These are phyloP conservation scores for Cylindricascospora bacillispora DNA, from an alignment of 1,139 yeast genomes.

Conservation along the genomic window DNA sequence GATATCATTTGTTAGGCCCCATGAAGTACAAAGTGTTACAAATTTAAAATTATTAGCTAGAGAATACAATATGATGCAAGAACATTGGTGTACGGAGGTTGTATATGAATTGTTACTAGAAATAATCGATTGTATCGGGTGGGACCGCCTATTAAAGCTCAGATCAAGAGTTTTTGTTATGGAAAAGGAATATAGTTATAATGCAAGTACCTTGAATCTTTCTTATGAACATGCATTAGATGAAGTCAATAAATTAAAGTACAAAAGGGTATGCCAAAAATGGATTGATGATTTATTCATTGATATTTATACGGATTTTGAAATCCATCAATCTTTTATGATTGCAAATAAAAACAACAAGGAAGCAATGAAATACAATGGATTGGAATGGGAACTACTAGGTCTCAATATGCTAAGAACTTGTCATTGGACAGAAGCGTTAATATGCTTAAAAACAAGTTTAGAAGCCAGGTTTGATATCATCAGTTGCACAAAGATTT, in stretches of 20 bases:
- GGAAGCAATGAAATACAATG: slow-evolving; percentile 37
- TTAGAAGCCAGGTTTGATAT: slow-evolving; percentile 59
- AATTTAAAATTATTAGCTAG: slow-evolving; percentile 58
- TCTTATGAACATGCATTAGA: slow-evolving; percentile 1
- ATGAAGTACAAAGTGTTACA: slow-evolving; percentile 33
- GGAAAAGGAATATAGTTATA: slow-evolving; percentile 94
- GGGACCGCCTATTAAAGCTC: slow-evolving; percentile 67
- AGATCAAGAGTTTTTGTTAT: slow-evolving; percentile 82
- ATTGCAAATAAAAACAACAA: slow-evolving; percentile 59
- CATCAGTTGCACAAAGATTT: slow-evolving; percentile 30
- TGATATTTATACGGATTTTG: slow-evolving; percentile 74
- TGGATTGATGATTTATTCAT: slow-evolving; percentile 84
- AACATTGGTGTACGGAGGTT: slow-evolving; percentile 58
- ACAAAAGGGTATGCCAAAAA: slow-evolving; percentile 77
- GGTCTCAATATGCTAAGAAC: slow-evolving; percentile 71
- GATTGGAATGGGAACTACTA: slow-evolving; percentile 83
- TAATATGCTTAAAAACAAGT: slow-evolving; percentile 64
- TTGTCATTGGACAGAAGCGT: slow-evolving; percentile 64
- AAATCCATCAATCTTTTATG: slow-evolving; percentile 45
- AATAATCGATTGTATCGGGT: slow-evolving; percentile 59
- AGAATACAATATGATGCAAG: slow-evolving; percentile 61
- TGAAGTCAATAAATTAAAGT: slow-evolving; percentile 28
- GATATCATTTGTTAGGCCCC: slow-evolving; percentile 27
- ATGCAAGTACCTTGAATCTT: slow-evolving; percentile 27
- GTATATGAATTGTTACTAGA: slow-evolving; percentile 48